phyloP scores from a whole-genome alignment of 2,329 filamentous ascomycete species.

The Curvularia hawaiiensis region DNA sequence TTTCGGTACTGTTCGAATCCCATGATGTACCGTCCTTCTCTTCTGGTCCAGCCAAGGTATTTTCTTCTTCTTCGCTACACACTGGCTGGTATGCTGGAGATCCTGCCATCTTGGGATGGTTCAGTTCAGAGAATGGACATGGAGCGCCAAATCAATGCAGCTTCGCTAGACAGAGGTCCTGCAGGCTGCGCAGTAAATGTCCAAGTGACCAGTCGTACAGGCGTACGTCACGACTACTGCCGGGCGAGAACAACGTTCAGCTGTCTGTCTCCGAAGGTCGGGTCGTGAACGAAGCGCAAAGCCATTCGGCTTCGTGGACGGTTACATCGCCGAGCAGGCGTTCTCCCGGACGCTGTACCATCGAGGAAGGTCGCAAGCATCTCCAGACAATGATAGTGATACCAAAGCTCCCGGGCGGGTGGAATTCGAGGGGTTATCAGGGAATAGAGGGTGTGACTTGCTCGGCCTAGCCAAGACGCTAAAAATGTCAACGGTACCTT shows the following conservation, averaged over 20 bases:
- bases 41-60: conserved; percentile 22
- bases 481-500: conserved; percentile 27
- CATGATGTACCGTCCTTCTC: conserved; percentile 32
- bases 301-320: conserved; percentile 15
- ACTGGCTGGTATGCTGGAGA: conserved; percentile 34
- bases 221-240: conserved; percentile 13
- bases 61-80: conserved; percentile 31
- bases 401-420: conserved; percentile 29
- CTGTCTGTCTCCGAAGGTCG: conserved; percentile 26
- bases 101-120: conserved; percentile 27
- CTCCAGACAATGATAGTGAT: conserved; percentile 24
- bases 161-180: conserved; percentile 5
- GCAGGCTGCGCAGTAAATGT: conserved; percentile 11
- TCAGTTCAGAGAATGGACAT: conserved; percentile 5
- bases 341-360: conserved; percentile 16
- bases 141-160: conserved; percentile 7
- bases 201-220: conserved; percentile 13
- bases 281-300: conserved; percentile 31
- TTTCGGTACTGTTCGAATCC: conserved; percentile 33
- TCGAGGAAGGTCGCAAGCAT: conserved; percentile 34
- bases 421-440: conserved; percentile 26
- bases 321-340: conserved; percentile 20
- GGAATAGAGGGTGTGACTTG: conserved; percentile 25
- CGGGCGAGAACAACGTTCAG: conserved; percentile 10
- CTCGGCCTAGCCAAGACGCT: conserved; percentile 30